Evolutionary conservation across 2,329 filamentous ascomycete species (phyloP), one percentile per base, ranked within the genome.

Genomic region (Aspergillus thermomutatus): DNA sequence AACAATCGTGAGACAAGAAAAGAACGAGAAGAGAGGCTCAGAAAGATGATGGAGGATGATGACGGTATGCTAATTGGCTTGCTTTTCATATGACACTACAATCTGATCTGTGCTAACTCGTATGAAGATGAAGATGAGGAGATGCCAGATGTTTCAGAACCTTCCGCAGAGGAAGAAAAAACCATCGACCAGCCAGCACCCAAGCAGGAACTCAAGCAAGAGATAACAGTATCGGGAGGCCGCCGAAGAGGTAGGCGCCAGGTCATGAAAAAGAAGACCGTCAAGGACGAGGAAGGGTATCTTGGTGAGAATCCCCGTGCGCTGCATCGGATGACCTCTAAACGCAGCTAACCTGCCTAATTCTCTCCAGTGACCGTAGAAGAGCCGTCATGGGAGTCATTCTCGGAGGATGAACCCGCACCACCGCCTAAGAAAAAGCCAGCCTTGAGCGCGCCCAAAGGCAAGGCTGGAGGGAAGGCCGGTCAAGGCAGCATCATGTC

Each of bases 231-330:
- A 1, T 74, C 80, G 58, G 84, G 82, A 55, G 89, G 89, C 0
- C 83, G 91, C 41, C 82, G 90, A 57, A 85, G 92, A 61, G 91
- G 91, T 31, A 87, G 85, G 70, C 83, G 92, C 64, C 85, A 88
- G 65, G 84, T 97, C 7, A 91, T 90, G 84, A 92, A 90, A 76
- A 96, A 95, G 80, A 90, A 88, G 78, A 92, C 88, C 47, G 83
- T 89, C 54, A 88, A 92, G 72, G 92, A 97, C 63, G 91, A 92
- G 50, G 88, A 96, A 62, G 92, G 92, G 5, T 97, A 95, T 72
- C 82, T 97, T 58, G 89, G 90, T 92, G 80, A 73, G 86, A 75
- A 50, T 31, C 23, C 21, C 26, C 6, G 23, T 10, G 11, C 50
- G 50, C n/a, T 11, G 14, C 17, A 40, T 46, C 43, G 11, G 21